These are phyloP conservation scores for Fusarium sp. DNA, from an alignment of 2,329 filamentous ascomycete species.

Conservation along the genomic window DNA sequence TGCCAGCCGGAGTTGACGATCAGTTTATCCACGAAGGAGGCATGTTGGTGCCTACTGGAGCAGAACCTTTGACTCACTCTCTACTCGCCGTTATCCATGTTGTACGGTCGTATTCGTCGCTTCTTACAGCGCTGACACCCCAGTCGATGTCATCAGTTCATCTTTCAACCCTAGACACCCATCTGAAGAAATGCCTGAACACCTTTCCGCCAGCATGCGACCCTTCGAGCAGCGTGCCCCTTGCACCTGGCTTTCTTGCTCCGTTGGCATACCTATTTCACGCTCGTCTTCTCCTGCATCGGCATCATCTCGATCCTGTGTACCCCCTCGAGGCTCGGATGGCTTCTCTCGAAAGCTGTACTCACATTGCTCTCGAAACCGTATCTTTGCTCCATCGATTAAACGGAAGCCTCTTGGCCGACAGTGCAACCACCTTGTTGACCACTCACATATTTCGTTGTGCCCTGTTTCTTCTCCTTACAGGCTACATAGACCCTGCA, in stretches of 20 bases:
- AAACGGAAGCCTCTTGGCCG: constrained; percentile 64
- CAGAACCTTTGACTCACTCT: constrained; percentile 70
- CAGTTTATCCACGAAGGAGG: constrained; percentile 73
- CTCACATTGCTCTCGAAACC: constrained; percentile 79
- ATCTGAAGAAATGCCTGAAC: constrained; percentile 79
- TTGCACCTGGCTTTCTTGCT: constrained; percentile 78
- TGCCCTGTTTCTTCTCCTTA: constrained; percentile 79
- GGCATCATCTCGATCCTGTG: constrained; percentile 83
- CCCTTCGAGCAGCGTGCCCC: constrained; percentile 68
- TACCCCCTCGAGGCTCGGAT: constrained; percentile 72
- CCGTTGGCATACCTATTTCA: constrained; percentile 83
- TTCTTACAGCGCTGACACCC: constrained; percentile 76
- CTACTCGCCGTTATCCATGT: constrained; percentile 84
- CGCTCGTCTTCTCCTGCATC: constrained; percentile 83
- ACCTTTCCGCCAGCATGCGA: constrained; percentile 81
- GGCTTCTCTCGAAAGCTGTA: constrained; percentile 80
- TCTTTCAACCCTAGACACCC: constrained; percentile 80
- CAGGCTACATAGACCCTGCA: constrained; percentile 77
- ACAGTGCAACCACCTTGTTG: constrained; percentile 77
- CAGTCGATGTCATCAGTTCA: constrained; percentile 72
- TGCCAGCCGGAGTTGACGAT: constrained; percentile 85
- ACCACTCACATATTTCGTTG: constrained; percentile 90
- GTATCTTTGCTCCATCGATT: constrained; percentile 76
- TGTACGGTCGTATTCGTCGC: constrained; percentile 77
- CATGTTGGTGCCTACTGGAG: constrained; percentile 60